Percentiles rank a stretch among this genome's conserved stretches.
phyloP scores from a whole-genome alignment of 352 stramenopile genomes.

The Globisporangium uncinulatum region DNA sequence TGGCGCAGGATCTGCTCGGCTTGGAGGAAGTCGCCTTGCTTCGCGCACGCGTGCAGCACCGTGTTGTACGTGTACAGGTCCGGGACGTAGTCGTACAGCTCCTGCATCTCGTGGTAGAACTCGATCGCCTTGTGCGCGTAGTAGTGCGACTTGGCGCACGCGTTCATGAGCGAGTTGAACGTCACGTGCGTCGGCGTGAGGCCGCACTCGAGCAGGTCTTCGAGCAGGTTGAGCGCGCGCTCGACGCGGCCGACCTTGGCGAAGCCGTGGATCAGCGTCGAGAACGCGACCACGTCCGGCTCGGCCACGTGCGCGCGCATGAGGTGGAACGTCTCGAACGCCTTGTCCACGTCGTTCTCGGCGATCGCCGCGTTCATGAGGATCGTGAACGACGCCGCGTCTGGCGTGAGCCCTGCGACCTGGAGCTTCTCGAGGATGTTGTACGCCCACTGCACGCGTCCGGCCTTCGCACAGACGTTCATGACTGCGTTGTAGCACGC shows the following conservation, averaged over 20 bases:
- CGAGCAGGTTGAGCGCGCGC: conserved; percentile 63
- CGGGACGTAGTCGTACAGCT: conserved; percentile 78
- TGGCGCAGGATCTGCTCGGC: conserved; percentile 70
- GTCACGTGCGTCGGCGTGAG: conserved; percentile 67
- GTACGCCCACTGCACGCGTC: conserved; percentile 65
- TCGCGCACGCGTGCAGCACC: conserved; percentile 69
- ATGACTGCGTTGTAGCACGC: conserved; percentile 79
- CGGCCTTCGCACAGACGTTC: conserved; percentile 69
- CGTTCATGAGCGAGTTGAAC: conserved; percentile 77
- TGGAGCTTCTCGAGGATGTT: conserved; percentile 87
- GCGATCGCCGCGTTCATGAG: conserved; percentile 75
- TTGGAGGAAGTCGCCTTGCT: conserved; percentile 69
- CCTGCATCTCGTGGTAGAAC: conserved; percentile 86
- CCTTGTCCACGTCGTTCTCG: conserved; percentile 67
- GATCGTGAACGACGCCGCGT: conserved; percentile 71
- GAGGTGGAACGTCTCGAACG: conserved; percentile 81
- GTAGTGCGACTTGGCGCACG: conserved; percentile 80
- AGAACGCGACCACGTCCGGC: conserved; percentile 68
- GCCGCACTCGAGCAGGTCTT: conserved; percentile 66
- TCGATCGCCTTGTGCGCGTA: conserved; percentile 81
- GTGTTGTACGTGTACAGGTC: conserved; percentile 77
- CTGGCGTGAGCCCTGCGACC: conserved; percentile 55
- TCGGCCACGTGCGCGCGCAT: conserved; percentile 73
- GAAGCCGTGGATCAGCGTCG: conserved; percentile 66
- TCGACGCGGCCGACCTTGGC: conserved; percentile 72